Evolutionary conservation across 2,329 filamentous ascomycete species (phyloP).

Genomic region (Verticillium alfalfae): DNA sequence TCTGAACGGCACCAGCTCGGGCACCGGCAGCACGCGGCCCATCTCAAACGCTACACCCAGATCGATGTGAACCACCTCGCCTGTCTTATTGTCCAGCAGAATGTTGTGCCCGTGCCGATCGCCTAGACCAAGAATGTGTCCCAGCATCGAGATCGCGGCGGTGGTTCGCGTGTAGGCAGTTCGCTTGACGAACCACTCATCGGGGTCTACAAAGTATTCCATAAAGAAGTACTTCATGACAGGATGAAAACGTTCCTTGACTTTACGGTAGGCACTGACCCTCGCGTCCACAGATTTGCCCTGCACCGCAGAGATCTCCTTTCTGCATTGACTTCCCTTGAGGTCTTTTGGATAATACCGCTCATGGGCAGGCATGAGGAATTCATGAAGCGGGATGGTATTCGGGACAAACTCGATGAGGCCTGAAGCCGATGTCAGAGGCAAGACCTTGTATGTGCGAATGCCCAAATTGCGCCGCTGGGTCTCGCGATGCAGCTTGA

Average conservation of each 20-base stretch:
- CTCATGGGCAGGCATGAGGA: slow-evolving; percentile 84
- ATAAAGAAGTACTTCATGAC: slow-evolving; percentile 98
- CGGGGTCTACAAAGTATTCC: slow-evolving; percentile 86
- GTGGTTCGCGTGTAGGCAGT: slow-evolving; percentile 91
- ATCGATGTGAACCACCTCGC: slow-evolving; percentile 95
- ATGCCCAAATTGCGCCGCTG: slow-evolving; percentile 86
- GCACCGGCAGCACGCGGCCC: slow-evolving; percentile 88
- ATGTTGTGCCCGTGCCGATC: slow-evolving; percentile 98
- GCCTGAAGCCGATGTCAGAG: slow-evolving; percentile 76
- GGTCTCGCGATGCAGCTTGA: slow-evolving; percentile 80
- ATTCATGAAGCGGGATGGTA: slow-evolving; percentile 88
- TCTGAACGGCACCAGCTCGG: slow-evolving; percentile 92
- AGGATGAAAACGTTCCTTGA: slow-evolving; percentile 79
- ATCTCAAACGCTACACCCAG: slow-evolving; percentile 96
- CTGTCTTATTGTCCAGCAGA: slow-evolving; percentile 79
- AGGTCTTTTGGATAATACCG: slow-evolving; percentile 80
- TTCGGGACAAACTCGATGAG: slow-evolving; percentile 97
- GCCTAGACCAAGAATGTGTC: slow-evolving; percentile 85
- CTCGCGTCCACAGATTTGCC: slow-evolving; percentile 64
- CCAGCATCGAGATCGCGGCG: slow-evolving; percentile 90
- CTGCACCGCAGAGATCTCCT: slow-evolving; percentile 71
- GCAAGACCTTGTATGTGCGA: slow-evolving; percentile 94
- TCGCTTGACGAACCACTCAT: slow-evolving; percentile 90
- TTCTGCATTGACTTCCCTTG: slow-evolving; percentile 70
- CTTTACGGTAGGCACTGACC: slow-evolving; percentile 68